These are phyloP conservation scores for Blastobotrys apis DNA, from an alignment of 1,139 yeast genomes.

Conservation along the genomic window DNA sequence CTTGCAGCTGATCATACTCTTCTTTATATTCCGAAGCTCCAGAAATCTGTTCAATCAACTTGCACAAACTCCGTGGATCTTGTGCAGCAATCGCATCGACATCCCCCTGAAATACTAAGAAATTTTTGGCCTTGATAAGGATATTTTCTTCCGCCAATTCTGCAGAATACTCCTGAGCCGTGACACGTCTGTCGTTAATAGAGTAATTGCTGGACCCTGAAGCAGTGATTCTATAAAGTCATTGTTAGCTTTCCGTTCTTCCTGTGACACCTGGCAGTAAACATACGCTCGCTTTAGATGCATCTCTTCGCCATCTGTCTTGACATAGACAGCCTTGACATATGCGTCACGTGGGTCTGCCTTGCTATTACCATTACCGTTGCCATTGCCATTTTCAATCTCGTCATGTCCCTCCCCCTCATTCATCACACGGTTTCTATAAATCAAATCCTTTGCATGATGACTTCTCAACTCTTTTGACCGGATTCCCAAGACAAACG, in stretches of 20 bases:
- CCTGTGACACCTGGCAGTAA: neutral
- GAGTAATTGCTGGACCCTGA: constrained; percentile 65
- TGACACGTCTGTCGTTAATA: constrained; percentile 58
- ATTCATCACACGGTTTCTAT: constrained; percentile 56
- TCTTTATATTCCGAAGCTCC: constrained; percentile 67
- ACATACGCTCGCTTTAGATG: constrained; percentile 29
- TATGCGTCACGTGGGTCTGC: constrained; percentile 60
- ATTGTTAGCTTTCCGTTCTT: neutral
- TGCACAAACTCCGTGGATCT: constrained; percentile 69
- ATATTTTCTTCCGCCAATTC: constrained; percentile 77
- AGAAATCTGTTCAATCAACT: constrained; percentile 73
- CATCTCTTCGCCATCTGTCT: constrained; percentile 42
- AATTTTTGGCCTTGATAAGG: constrained; percentile 83
- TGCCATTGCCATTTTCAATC: constrained; percentile 22
- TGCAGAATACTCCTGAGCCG: constrained; percentile 61
- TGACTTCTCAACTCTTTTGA: constrained; percentile 73
- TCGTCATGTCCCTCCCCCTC: too few relatives aligned
- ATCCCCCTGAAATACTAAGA: constrained; percentile 94
- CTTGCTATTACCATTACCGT: constrained; percentile 6
- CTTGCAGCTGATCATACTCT: constrained; percentile 66
- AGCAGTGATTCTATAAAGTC: constrained; percentile 14
- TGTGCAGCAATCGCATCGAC: constrained; percentile 92
- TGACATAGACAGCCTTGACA: constrained; percentile 76
- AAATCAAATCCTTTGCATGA: constrained; percentile 69
- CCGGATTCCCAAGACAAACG: constrained; percentile 87